A percentile compares a stretch with the other conserved stretches of the same genome.
phyloP scores from a whole-genome alignment of 352 stramenopile genomes.

The Phytopythium vexans region DNA sequence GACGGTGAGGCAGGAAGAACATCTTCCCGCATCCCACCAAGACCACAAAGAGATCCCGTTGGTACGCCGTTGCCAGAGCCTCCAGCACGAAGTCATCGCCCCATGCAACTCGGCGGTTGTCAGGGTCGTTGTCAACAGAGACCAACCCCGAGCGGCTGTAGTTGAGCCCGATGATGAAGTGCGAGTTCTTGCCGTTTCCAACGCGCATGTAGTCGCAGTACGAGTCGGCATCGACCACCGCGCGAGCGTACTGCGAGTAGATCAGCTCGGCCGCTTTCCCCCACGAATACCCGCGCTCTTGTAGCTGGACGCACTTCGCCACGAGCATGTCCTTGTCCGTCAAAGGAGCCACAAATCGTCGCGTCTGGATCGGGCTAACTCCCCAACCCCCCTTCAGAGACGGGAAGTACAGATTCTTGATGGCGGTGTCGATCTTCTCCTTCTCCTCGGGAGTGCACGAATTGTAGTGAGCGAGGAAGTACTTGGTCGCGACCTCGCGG shows the following conservation, averaged over 20 bases:
- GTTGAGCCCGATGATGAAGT: conserved; percentile 80
- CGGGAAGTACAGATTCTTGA: conserved; percentile 85
- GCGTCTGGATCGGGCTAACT: conserved; percentile 79
- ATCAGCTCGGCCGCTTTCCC: conserved; percentile 71
- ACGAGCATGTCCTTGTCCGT: conserved; percentile 72
- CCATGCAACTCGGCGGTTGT: conserved; percentile 81
- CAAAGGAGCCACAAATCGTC: conserved; percentile 65
- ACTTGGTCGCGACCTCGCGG: conserved; percentile 69
- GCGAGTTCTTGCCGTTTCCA: conserved; percentile 63
- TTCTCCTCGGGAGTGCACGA: conserved; percentile 53
- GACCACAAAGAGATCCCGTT: conserved; percentile 87
- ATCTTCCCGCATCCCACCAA: conserved; percentile 85
- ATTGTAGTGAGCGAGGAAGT: conserved; percentile 73
- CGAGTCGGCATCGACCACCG: conserved; percentile 65
- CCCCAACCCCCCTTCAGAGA: conserved; percentile 79
- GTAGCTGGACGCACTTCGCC: conserved; percentile 72
- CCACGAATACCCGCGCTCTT: conserved; percentile 78
- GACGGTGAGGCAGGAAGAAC: conserved; percentile 85
- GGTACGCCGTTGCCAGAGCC: conserved; percentile 80
- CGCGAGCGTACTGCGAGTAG: conserved; percentile 70
- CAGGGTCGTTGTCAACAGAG: conserved; percentile 76
- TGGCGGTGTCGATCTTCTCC: conserved; percentile 78
- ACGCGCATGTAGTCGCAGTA: conserved; percentile 89
- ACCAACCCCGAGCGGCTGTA: conserved; percentile 77
- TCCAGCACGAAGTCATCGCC: conserved; percentile 86